phyloP scores from a whole-genome alignment of 371 early-diverging fungal genomes.

The Mortierella sp. region DNA sequence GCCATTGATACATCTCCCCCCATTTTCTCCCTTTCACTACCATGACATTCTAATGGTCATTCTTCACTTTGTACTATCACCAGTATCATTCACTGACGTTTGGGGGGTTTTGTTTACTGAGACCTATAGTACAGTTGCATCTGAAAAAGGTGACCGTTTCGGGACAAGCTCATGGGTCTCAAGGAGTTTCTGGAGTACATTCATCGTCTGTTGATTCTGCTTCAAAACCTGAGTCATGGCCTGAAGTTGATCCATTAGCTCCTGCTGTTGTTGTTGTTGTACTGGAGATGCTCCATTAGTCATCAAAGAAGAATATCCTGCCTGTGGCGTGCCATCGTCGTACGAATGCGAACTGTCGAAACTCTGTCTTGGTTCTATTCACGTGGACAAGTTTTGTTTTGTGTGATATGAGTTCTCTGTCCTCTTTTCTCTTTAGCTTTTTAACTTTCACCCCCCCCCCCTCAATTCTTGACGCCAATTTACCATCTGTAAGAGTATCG shows the following conservation, averaged over 20 bases:
- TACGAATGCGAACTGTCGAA: slow-evolving; percentile 20
- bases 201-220: slow-evolving; percentile 61
- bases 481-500: slow-evolving; percentile 3
- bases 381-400: not conserved
- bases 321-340: not conserved
- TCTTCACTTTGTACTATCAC: too few species aligned
- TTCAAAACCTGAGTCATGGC: slow-evolving; percentile 53
- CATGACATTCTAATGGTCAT: too few species aligned
- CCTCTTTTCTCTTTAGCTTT: too few species aligned
- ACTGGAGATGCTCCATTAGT: slow-evolving; percentile 5
- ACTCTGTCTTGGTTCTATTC: slow-evolving; percentile 1
- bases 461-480: too few species aligned
- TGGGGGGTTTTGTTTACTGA: too few species aligned
- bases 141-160: slow-evolving; percentile 5
- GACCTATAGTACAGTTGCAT: not conserved
- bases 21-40: too few species aligned
- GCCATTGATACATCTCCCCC: too few species aligned
- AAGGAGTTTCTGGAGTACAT: slow-evolving; percentile 52
- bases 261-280: slow-evolving; percentile 24
- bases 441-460: too few species aligned
- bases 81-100: too few species aligned
- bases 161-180: slow-evolving; percentile 43
- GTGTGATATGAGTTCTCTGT: too few species aligned
- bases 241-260: slow-evolving; percentile 54
- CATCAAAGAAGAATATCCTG: slow-evolving; percentile 6